Percentiles rank a stretch among this genome's conserved stretches.
These are phyloP conservation scores for Penicillium sp. DNA, from an alignment of 2,329 filamentous ascomycete genomes.

Conservation along the genomic window DNA sequence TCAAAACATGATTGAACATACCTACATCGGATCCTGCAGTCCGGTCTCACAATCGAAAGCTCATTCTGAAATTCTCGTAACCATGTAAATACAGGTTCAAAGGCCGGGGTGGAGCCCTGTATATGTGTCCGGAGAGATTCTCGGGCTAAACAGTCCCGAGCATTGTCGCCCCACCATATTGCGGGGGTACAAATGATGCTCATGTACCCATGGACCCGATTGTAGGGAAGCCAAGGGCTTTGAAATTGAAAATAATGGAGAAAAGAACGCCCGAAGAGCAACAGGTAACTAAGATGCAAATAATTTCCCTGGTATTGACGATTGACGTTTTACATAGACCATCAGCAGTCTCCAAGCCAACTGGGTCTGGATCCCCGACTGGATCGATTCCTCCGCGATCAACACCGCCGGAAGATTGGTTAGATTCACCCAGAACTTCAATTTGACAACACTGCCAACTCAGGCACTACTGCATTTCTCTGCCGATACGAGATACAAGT, in stretches of 20 bases:
- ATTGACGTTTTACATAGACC: conserved; percentile 16
- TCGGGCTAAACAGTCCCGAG: not conserved
- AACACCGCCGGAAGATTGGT: conserved; percentile 39
- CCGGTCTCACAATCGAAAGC: not conserved
- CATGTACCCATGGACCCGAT: not conserved
- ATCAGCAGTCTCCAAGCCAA: conserved; percentile 38
- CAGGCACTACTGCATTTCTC: conserved; percentile 32
- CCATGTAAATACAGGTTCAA: not conserved
- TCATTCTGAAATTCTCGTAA: not conserved
- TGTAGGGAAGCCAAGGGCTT: not conserved
- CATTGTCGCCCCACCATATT: not conserved
- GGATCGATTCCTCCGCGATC: conserved; percentile 31
- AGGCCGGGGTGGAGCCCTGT: not conserved
- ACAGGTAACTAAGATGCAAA: not conserved
- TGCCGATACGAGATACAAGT: conserved; percentile 47
- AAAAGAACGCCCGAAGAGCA: not conserved
- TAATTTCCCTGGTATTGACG: no score
- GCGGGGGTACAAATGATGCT: not conserved
- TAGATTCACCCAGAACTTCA: conserved; percentile 29
- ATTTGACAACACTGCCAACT: conserved; percentile 14
- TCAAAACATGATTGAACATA: not conserved
- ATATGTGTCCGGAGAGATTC: not conserved
- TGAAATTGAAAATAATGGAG: not conserved
- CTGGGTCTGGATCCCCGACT: conserved; percentile 41
- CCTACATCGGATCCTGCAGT: not conserved